Conservation (phyloP, 306 rosid genomes). For the Benincasa hispida region DNA sequence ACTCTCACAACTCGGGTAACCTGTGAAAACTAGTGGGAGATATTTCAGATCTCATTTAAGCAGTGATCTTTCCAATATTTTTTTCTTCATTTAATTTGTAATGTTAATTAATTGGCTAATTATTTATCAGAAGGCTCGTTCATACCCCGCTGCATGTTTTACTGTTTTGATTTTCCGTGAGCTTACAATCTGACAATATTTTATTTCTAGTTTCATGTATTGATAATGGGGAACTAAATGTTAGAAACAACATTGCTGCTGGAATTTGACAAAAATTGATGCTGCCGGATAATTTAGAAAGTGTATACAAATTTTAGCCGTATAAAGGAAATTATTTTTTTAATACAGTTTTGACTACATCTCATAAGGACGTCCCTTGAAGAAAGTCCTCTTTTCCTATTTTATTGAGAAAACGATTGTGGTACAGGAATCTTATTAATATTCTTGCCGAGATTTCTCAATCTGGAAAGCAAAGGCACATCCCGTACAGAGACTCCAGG, state of each 20-base stretch:
- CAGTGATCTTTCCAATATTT: background rate
- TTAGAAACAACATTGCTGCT: background rate
- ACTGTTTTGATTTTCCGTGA: background rate
- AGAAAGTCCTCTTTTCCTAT: background rate
- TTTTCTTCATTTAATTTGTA: background rate
- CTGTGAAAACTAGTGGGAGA: background rate
- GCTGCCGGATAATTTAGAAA: too few relatives aligned
- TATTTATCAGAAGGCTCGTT: background rate
- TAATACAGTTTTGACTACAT: background rate
- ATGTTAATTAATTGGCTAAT: background rate
- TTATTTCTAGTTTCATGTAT: background rate
- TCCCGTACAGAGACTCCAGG: slow-evolving; percentile 96
- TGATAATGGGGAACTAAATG: background rate
- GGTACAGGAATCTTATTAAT: slow-evolving; percentile 92
- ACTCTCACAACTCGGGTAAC: slow-evolving; percentile 97
- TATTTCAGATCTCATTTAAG: background rate
- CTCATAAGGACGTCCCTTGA: background rate
- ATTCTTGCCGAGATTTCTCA: slow-evolving; percentile 99
- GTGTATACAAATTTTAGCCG: background rate
- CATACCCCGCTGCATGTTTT: background rate
- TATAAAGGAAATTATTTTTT: background rate
- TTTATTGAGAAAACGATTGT: slow-evolving; percentile 11
- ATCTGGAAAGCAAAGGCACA: slow-evolving; percentile 92
- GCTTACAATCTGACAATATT: background rate
- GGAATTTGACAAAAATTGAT: too few relatives aligned